Evolutionary conservation across 192 early-diverging fungal genomes (phyloP), one percentile per base, ranked within the genome.

Genomic region (Polychytrium aggregatum): DNA sequence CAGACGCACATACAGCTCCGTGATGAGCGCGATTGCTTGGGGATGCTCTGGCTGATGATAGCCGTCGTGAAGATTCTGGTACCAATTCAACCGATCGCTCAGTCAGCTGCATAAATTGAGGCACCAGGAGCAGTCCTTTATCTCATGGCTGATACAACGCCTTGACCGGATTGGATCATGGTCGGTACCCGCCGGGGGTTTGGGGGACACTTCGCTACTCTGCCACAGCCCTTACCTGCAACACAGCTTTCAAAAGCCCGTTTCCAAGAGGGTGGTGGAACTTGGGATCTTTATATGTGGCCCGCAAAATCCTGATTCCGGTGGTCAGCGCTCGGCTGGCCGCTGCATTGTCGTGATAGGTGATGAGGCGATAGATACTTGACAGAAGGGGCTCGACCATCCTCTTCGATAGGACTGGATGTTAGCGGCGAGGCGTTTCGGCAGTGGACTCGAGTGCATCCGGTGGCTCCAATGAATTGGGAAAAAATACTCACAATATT

Each of bases 1-100:
- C 18, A 70, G 26, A 22, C 9, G 16, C 4, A 29, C 13, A 49
- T 70, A 70, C 5, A 65, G 30, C 31, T 65, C 55, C 6, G 48
- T 29, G 28, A 70, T 63, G 22, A 54, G 22, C 22, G 25, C 20
- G n/a, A 62, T 45, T 20, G 44, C 29, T 24, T 65, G 63, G 20
- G 51, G 47, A 47, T 70, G 63, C 30, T 41, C 24, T 16, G 53
- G 56, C 25, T 61, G 37, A 29, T 58, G 52, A 44, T 70, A 70
- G 0, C 55, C 53, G 40, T 65, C 62, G 42, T 65, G 61, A n/a
- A 69, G 52, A 13, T 45, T 30, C 48, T 37, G 29, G 38, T 54
- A 44, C 31, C 0, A 28, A 22, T 22, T 45, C 26, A 17, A 24
- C 21, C 52, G 20, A 29, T 9, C 2, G 7, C 29, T 30, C 7